These are phyloP conservation scores for Penicillium antarcticum DNA, from an alignment of 495 filamentous ascomycete species.

Conservation along the genomic window DNA sequence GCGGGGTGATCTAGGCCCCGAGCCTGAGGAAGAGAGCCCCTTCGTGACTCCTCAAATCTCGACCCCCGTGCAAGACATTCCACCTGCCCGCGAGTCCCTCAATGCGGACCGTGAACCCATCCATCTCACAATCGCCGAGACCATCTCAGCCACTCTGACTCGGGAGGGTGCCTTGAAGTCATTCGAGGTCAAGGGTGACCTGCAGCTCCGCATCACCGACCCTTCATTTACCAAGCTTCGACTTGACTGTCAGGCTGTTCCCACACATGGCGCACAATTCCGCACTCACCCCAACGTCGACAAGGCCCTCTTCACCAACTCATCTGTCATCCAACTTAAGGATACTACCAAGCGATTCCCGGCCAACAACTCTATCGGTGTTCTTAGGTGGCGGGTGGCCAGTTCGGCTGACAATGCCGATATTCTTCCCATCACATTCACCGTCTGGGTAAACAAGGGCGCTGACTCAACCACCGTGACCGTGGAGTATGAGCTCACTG, in stretches of 20 bases:
- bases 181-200: constrained; percentile 84
- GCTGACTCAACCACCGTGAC: constrained; percentile 79
- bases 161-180: constrained; percentile 80
- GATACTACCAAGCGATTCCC: constrained; percentile 85
- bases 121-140: constrained; percentile 81
- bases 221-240: constrained; percentile 83
- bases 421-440: constrained; percentile 83
- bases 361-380: constrained; percentile 81
- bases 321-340: constrained; percentile 78
- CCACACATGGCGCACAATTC: constrained; percentile 79
- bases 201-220: constrained; percentile 85
- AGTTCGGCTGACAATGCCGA: constrained; percentile 70
- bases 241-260: constrained; percentile 69
- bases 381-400: constrained; percentile 81
- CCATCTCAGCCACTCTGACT: constrained; percentile 80
- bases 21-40: constrained; percentile 72
- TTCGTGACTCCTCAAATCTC: constrained; percentile 64
- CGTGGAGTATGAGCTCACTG: constrained; percentile 88
- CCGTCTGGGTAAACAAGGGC: constrained; percentile 91
- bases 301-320: constrained; percentile 72
- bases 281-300: constrained; percentile 95
- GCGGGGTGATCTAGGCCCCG: constrained; percentile 79
- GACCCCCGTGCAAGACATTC: constrained; percentile 50
- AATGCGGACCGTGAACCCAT: constrained; percentile 74
- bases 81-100: constrained; percentile 59